Base-by-base conservation (phyloP, 306 rosid genomes). In the Quercus engelmannii region DNA sequence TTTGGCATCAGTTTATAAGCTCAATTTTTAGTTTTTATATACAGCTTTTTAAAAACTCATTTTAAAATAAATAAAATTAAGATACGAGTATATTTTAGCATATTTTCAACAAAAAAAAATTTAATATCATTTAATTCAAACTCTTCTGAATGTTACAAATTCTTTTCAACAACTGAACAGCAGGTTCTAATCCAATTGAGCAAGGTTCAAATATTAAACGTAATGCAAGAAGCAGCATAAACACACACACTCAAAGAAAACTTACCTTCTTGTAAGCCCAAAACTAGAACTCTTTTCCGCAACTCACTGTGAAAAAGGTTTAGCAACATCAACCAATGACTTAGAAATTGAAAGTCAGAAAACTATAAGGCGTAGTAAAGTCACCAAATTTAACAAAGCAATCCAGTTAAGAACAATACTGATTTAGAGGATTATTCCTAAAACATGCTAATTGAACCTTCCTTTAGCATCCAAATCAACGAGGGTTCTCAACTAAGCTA, bases 221-320 rank as follows among this genome's bases (percentile, higher is more conserved):
- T 3, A 78, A 59, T 19, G 52, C 73, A 77, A 52, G 74, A 75
- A 73, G 62, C 33, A 79, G 84, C 77, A 55, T 74, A 80, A 11
- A 58, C 26, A 61, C 26, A 62, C 71, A 54, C 12, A 64, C 5
- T 55, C 35, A 83, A 71, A 52, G 19, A n/a, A 56, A n/a, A 51
- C 68, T 69, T 49, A 86, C 98, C 97, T 92, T 91, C 79, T 95
- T 95, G 2, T 98, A 89, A 55, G 98, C 92, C 99, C 98, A 95
- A 83, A 95, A 95, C 88, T 95, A 98, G 26, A 93, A 87, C 82
- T 95, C 99, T 20, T 87, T 95, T 87, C 87, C 91, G 92, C 90
- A 94, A 81, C 86, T 91, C 92, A 72, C 97, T 92, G 92, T 77
- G 80, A 26, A 82, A 72, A 75, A 81, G 46, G 81, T 75, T 87